phyloP scores from a whole-genome alignment of 768 basidiomycete genomes.

The Cubamyces sp. region DNA sequence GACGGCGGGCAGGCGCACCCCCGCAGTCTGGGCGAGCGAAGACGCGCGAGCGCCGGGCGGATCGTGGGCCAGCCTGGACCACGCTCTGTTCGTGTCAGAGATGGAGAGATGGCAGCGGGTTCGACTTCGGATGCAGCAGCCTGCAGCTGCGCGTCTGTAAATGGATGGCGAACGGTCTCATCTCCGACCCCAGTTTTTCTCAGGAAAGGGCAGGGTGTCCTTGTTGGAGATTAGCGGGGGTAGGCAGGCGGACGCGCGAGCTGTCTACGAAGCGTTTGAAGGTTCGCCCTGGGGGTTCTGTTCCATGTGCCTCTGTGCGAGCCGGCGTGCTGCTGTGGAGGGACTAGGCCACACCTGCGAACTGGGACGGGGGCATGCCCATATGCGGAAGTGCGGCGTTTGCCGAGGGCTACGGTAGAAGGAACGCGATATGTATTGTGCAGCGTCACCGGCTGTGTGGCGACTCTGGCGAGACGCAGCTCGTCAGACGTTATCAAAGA shows the following conservation, averaged over 20 bases:
- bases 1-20: not conserved
- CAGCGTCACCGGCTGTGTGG: no score
- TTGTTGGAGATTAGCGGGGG: conserved; percentile 10
- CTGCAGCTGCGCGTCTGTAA: no score
- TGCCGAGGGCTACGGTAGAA: not conserved
- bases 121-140: no score
- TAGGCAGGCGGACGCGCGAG: not conserved
- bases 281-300: not conserved
- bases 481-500: no score
- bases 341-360: not conserved
- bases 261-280: not conserved
- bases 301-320: not conserved
- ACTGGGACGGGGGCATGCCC: not conserved
- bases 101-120: no score
- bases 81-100: not conserved
- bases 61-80: conserved; percentile 1
- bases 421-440: no score
- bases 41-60: not conserved
- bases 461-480: no score
- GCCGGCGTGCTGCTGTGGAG: not conserved
- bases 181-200: not conserved
- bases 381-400: conserved; percentile 13
- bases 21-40: not conserved
- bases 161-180: no score
- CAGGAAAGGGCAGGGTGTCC: not conserved